phyloP scores from a whole-genome alignment of 1,284 basidiomycete genomes.

The Xerocomus minutiporus region DNA sequence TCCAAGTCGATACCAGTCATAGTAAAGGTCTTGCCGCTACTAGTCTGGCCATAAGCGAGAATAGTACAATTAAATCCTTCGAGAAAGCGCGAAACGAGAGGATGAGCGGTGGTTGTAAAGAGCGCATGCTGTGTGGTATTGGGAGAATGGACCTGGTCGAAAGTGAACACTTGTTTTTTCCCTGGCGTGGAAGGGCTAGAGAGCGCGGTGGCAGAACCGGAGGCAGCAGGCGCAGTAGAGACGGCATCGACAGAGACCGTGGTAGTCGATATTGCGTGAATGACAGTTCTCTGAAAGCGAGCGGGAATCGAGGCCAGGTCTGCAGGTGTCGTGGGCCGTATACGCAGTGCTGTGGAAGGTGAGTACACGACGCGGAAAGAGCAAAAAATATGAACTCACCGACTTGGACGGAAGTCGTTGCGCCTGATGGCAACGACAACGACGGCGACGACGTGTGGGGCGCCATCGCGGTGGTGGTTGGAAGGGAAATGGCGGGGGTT shows the following conservation, averaged over 20 bases:
- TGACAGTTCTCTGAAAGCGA: conserved; percentile 88
- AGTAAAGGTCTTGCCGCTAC: conserved; percentile 94
- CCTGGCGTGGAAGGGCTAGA: conserved; percentile 36
- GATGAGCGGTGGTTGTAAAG: conserved; percentile 79
- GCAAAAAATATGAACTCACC: conserved; percentile 47
- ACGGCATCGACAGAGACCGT: conserved; percentile 73
- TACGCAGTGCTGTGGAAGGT: conserved; percentile 71
- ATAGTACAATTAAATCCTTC: conserved; percentile 98
- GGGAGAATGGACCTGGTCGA: conserved; percentile 90
- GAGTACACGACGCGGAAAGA: conserved; percentile 1
- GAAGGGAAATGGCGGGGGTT: conserved; percentile 28
- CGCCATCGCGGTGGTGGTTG: conserved; percentile 50
- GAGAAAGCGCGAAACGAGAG: conserved; percentile 86
- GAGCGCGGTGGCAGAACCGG: conserved; percentile 49
- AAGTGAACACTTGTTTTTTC: conserved; percentile 87
- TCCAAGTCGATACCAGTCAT: conserved; percentile 92
- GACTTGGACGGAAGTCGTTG: conserved; percentile 83
- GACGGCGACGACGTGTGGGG: conserved; percentile 46
- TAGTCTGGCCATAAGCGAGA: conserved; percentile 96
- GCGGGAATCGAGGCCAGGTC: conserved; percentile 83
- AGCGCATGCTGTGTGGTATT: conserved; percentile 80
- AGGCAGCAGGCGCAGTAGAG: conserved; percentile 42
- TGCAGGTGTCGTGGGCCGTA: conserved; percentile 82
- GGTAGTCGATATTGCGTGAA: conserved; percentile 68
- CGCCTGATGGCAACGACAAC: conserved; percentile 54